These are phyloP conservation scores for Trichocladium uniseriatum DNA, from an alignment of 495 filamentous ascomycete species.

Conservation along the genomic window DNA sequence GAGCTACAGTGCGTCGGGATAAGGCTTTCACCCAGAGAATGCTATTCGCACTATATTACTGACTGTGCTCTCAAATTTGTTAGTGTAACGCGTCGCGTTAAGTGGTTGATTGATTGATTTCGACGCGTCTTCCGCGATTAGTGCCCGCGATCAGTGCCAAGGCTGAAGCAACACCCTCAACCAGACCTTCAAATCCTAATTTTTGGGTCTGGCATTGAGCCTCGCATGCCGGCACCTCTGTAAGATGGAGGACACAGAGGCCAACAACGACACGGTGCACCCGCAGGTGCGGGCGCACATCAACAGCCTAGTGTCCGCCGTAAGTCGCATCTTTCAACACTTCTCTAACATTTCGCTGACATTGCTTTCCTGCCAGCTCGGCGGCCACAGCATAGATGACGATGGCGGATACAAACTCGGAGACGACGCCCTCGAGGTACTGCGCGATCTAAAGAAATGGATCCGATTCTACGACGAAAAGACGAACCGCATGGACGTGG, in stretches of 20 bases:
- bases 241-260: constrained; percentile 44
- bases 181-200: neutral
- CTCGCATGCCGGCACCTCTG: constrained; percentile 3
- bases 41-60: too few relatives aligned
- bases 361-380: constrained; percentile 51
- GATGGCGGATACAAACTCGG: constrained; percentile 78
- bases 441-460: constrained; percentile 91
- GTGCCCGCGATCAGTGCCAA: neutral
- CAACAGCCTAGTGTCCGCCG: constrained; percentile 82
- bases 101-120: constrained; percentile 1
- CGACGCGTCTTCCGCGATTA: constrained; percentile 3
- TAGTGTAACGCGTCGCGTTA: constrained; percentile 2
- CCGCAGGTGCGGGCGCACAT: constrained; percentile 86
- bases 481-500: constrained; percentile 88
- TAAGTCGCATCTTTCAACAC: constrained; percentile 38
- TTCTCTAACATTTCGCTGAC: neutral
- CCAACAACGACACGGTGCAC: constrained; percentile 53
- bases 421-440: constrained; percentile 83
- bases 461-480: constrained; percentile 91
- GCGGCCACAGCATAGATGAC: constrained; percentile 72
- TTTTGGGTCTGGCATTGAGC: neutral
- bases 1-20: too few relatives aligned
- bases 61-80: too few relatives aligned
- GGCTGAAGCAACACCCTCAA: neutral
- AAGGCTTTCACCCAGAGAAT: too few relatives aligned